Percentiles rank a stretch among this genome's conserved stretches.
phyloP scores from a whole-genome alignment of 495 filamentous ascomycete species.

The Tuber indicum region DNA sequence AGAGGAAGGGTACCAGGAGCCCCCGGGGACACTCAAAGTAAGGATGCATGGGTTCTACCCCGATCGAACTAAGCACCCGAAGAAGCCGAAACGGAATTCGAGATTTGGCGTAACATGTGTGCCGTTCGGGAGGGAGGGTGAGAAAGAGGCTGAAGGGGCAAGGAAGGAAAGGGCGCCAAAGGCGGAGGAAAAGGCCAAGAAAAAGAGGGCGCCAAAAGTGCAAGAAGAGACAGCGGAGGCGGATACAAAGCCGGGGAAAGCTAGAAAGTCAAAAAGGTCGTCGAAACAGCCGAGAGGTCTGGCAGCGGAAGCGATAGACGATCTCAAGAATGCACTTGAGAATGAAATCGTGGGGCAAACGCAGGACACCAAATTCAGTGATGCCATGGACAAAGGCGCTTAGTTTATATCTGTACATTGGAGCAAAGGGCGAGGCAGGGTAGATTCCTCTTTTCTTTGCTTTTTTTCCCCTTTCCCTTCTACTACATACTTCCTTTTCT shows the following conservation, averaged over 20 bases:
- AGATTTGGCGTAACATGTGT: not conserved
- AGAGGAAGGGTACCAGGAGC: not conserved
- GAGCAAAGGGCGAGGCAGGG: not conserved
- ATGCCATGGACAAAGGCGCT: not conserved
- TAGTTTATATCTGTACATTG: not conserved
- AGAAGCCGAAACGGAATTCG: not conserved
- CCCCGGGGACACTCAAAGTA: not conserved
- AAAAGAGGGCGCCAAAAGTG: not conserved
- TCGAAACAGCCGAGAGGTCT: not conserved
- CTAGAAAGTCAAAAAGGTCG: not conserved
- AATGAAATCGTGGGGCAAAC: not conserved
- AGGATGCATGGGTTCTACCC: not conserved
- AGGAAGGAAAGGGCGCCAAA: not conserved
- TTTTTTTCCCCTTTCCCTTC: not conserved
- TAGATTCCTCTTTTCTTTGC: not conserved
- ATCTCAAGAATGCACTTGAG: not conserved
- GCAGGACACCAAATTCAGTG: not conserved
- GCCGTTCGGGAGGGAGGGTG: not conserved
- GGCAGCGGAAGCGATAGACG: not conserved
- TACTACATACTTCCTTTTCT: no score
- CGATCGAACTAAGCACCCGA: not conserved
- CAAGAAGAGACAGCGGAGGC: not conserved
- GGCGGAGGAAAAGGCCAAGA: not conserved
- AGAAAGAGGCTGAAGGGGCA: not conserved
- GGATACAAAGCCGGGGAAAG: not conserved